Conservation (phyloP, 1,284 basidiomycete species). For the Microbotryomycetes sp. region DNA sequence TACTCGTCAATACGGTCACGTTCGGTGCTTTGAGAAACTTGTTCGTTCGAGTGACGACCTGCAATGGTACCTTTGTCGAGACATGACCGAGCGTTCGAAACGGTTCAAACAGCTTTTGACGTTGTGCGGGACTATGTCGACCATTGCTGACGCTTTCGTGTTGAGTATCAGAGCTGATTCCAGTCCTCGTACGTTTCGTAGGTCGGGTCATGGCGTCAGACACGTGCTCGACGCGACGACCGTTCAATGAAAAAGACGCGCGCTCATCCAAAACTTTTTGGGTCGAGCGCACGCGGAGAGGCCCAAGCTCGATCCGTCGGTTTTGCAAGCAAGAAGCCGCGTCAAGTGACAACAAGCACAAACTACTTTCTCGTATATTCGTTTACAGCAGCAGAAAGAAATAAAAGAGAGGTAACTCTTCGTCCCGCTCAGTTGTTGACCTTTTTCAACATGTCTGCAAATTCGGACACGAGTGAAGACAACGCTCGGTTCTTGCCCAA, state of each 20-base stretch:
- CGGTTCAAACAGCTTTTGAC: slow-evolving; percentile 68
- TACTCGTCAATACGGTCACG: slow-evolving; percentile 64
- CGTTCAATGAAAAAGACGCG: not conserved
- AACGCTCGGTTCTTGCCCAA: slow-evolving; percentile 67
- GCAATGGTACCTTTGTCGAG: slow-evolving; percentile 85
- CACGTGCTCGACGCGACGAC: not conserved
- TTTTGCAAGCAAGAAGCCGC: no score
- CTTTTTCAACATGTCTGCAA: slow-evolving; percentile 63
- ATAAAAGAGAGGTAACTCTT: not conserved
- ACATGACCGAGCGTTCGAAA: slow-evolving; percentile 91
- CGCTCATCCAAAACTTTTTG: not conserved
- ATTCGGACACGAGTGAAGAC: slow-evolving; percentile 63
- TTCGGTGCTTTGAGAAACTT: slow-evolving; percentile 47
- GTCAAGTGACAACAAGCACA: not conserved
- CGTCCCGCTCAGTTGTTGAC: slow-evolving; percentile 7
- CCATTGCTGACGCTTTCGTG: not conserved
- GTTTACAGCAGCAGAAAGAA: not conserved
- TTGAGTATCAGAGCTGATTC: not conserved
- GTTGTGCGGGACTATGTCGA: not conserved
- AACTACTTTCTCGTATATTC: no score
- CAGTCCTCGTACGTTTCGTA: not conserved
- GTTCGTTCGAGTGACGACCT: slow-evolving; percentile 75
- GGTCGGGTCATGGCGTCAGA: not conserved
- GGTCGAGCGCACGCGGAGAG: no score
- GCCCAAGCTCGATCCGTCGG: not conserved